Evolutionary conservation across 371 early-diverging fungal species (phyloP).

Genomic region (Choanephora cucurbitarum): DNA sequence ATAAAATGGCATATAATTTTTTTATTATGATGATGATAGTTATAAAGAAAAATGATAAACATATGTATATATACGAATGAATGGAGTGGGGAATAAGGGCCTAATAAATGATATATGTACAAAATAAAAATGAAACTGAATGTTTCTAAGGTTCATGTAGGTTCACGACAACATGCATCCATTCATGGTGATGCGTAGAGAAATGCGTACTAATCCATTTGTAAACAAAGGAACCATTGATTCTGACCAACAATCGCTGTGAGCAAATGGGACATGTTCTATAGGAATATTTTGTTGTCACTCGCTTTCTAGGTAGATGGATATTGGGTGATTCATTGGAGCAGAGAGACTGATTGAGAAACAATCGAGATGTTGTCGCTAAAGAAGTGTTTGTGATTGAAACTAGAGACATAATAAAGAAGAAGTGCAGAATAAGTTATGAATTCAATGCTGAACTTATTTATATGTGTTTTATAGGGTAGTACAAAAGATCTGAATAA

Average conservation of each 20-base stretch:
- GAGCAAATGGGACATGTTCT: constrained; percentile 50
- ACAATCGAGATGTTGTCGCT: not conserved
- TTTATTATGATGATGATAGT: too few species aligned
- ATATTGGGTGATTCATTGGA: not conserved
- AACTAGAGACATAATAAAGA: constrained; percentile 9
- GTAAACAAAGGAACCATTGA: constrained; percentile 49
- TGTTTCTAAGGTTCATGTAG: constrained; percentile 22
- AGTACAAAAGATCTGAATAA: too few species aligned
- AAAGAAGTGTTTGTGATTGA: not conserved
- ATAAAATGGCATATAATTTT: too few species aligned
- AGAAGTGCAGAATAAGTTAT: too few species aligned
- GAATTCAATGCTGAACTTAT: too few species aligned
- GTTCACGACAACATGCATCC: constrained; percentile 52
- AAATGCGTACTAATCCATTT: constrained; percentile 54
- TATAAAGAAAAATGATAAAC: too few species aligned
- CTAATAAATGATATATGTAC: too few species aligned
- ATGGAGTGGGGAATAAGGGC: too few species aligned
- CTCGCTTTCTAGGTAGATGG: constrained; percentile 5
- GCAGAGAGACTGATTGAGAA: constrained; percentile 1
- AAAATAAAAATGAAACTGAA: too few species aligned
- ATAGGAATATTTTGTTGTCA: constrained; percentile 22
- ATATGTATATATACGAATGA: too few species aligned
- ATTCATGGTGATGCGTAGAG: constrained; percentile 48
- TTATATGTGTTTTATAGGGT: too few species aligned
- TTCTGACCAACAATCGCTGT: constrained; percentile 43